Evolutionary conservation across 129 eudicot species (phyloP), one percentile per base, ranked within the genome.

Genomic region (Heracleum sosnowskyi): DNA sequence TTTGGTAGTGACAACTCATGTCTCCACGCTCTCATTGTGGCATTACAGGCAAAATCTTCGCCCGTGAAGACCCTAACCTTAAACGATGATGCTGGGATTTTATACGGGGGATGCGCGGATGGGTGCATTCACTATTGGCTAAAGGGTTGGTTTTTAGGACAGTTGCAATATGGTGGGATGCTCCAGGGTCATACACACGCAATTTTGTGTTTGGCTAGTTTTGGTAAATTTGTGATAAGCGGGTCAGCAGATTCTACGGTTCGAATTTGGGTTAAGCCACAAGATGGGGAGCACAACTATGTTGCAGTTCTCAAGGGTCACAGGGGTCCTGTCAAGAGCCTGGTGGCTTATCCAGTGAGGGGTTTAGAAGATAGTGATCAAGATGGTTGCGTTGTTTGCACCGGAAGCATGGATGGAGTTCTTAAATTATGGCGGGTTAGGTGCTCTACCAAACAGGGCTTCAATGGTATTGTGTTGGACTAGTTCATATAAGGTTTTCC

Each of bases 111-210:
- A 7, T 88, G 89, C 83, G 66, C 82, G 2, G 92, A 88, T 42
- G 92, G 92, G 33, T 88, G 84, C 78, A 74, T 88, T 5, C 87
- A 86, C 37, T 88, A 79, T 62, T 88, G 89, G 92, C 72, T 87
- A 11, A 82, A 81, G 69, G 88, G 91, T 20, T 87, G 91, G 86
- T 74, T 87, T 76, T 85, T 88, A 4, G 83, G 88, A 10, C 91
- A 87, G 51, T 46, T 87, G 72, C 88, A 87, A 71, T 75, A 80
- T 35, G 88, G 88, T 5, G 91, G 91, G 16, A 74, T 80, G 37
- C 79, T 84, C 7, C 83, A 82, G 22, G 91, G 88, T 7, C 91
- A 87, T 81, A 87, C 91, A 13, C 91, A 87, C 57, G 88, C 88
- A 9, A 86, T 87, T 7, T 79, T 87, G 91, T 87, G 91, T 63